Evolutionary conservation across 306 rosid genomes (phyloP).

Genomic region (Trifolium subterraneum): DNA sequence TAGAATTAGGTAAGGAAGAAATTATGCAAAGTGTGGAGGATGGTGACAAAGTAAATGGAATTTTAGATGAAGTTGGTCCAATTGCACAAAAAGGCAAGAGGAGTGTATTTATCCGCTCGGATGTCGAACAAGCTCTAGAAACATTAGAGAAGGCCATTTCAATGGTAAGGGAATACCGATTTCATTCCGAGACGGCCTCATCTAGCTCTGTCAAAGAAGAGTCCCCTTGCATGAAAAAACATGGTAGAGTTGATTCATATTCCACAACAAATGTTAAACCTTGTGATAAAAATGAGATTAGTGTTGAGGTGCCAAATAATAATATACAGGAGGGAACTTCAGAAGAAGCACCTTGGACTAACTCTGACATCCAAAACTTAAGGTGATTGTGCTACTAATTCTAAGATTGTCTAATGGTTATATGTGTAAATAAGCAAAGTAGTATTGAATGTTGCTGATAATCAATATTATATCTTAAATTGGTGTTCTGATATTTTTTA

Average conservation of each 20-base stretch:
- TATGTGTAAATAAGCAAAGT: neutral
- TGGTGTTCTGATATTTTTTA: slow-evolving; percentile 8
- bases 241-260: slow-evolving; percentile 38
- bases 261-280: slow-evolving; percentile 41
- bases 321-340: slow-evolving; percentile 43
- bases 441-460: neutral
- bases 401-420: neutral
- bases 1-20: slow-evolving; percentile 41
- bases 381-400: slow-evolving; percentile 50
- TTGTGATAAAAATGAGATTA: slow-evolving; percentile 37
- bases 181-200: slow-evolving; percentile 44
- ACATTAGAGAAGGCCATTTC: slow-evolving; percentile 78
- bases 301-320: slow-evolving; percentile 33
- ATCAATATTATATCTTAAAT: neutral
- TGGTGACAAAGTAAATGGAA: neutral
- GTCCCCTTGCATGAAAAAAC: slow-evolving; percentile 40
- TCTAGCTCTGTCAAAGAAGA: slow-evolving; percentile 43
- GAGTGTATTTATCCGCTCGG: slow-evolving; percentile 56
- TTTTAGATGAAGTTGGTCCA: slow-evolving; percentile 33
- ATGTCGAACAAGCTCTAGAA: slow-evolving; percentile 75
- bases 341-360: slow-evolving; percentile 27
- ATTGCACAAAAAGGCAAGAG: slow-evolving; percentile 39
- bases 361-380: slow-evolving; percentile 45
- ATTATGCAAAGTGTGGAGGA: slow-evolving; percentile 43
- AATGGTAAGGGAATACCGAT: slow-evolving; percentile 52